A percentile compares a stretch with the other conserved stretches of the same genome.
Conservation (phyloP, 805 yeast species). For the Lipomyces oligophaga region DNA sequence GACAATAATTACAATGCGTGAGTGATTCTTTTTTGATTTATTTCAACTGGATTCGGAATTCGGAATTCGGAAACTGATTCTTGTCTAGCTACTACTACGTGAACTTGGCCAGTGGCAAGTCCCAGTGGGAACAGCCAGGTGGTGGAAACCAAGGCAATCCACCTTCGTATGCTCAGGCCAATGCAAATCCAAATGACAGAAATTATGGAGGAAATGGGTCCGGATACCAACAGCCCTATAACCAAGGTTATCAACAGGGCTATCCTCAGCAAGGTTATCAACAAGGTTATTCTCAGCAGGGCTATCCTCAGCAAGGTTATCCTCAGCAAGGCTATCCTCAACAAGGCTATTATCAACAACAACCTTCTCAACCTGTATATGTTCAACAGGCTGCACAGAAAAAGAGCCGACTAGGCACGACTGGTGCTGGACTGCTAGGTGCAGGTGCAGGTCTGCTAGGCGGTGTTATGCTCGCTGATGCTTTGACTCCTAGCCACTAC, state of each 20-base stretch:
- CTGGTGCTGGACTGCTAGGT: constrained; percentile 45
- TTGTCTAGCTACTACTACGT: constrained; percentile 68
- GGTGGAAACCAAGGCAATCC: too few relatives aligned
- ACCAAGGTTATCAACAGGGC: constrained; percentile 11
- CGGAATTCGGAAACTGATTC: background rate
- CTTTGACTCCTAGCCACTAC: constrained; percentile 39
- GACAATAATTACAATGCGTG: constrained; percentile 50
- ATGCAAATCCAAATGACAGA: too few relatives aligned
- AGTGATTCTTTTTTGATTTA: constrained; percentile 38
- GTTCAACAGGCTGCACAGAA: constrained; percentile 36
- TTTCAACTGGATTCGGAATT: constrained; percentile 39
- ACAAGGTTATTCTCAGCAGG: constrained; percentile 23
- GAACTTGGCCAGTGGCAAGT: constrained; percentile 61
- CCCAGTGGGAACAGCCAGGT: constrained; percentile 87
- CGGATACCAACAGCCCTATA: too few relatives aligned
- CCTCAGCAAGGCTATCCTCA: constrained; percentile 32
- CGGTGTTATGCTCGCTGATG: constrained; percentile 51
- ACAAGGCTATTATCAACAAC: constrained; percentile 37
- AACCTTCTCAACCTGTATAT: constrained; percentile 26
- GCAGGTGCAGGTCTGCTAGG: constrained; percentile 62
- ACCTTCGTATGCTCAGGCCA: too few relatives aligned
- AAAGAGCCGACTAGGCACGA: constrained; percentile 40
- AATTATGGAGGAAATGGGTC: too few relatives aligned
- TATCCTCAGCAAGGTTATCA: constrained; percentile 11
- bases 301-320: constrained; percentile 22